Conservation (phyloP, 1,284 basidiomycete genomes). For the Apiotrichum veenhuisii region DNA sequence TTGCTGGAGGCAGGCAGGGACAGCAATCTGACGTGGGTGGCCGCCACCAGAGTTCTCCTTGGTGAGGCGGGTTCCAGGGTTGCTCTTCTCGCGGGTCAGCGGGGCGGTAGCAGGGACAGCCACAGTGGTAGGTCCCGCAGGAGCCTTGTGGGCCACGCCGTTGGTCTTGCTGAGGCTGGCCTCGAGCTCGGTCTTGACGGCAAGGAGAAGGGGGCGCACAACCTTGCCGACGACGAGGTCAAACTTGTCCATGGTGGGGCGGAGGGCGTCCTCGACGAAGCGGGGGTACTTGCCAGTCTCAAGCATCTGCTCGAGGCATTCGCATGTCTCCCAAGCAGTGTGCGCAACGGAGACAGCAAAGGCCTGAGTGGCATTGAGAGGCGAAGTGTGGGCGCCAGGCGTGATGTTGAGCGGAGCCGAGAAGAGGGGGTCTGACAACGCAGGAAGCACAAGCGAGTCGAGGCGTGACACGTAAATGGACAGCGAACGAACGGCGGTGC, state of each 20-base stretch:
- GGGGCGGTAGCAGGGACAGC: slow-evolving; percentile 23
- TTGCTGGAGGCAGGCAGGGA: slow-evolving; percentile 44
- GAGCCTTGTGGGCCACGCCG: slow-evolving; percentile 37
- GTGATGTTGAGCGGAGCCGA: slow-evolving; percentile 36
- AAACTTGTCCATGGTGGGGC: slow-evolving; percentile 58
- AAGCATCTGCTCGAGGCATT: slow-evolving; percentile 46
- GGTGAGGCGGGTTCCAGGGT: slow-evolving; percentile 29
- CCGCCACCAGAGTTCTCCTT: slow-evolving; percentile 40
- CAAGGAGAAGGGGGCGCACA: slow-evolving; percentile 44
- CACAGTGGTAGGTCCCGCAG: slow-evolving; percentile 34
- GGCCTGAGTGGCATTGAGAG: slow-evolving; percentile 47
- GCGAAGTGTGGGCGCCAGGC: slow-evolving; percentile 21
- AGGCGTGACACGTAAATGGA: slow-evolving; percentile 49
- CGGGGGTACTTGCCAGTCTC: slow-evolving; percentile 47
- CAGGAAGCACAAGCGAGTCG: slow-evolving; percentile 48
- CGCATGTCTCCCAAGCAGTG: slow-evolving; percentile 50
- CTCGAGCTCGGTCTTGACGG: slow-evolving; percentile 46
- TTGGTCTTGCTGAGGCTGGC: slow-evolving; percentile 33
- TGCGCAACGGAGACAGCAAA: slow-evolving; percentile 49
- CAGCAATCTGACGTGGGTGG: slow-evolving; percentile 29
- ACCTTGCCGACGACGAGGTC: slow-evolving; percentile 51
- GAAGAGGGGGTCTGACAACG: slow-evolving; percentile 46
- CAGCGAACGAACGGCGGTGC: slow-evolving; percentile 44
- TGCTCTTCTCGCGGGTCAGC: slow-evolving; percentile 31
- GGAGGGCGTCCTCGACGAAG: slow-evolving; percentile 57